Conservation (phyloP, 1,139 yeast species). For the Suhomyces maxii region DNA sequence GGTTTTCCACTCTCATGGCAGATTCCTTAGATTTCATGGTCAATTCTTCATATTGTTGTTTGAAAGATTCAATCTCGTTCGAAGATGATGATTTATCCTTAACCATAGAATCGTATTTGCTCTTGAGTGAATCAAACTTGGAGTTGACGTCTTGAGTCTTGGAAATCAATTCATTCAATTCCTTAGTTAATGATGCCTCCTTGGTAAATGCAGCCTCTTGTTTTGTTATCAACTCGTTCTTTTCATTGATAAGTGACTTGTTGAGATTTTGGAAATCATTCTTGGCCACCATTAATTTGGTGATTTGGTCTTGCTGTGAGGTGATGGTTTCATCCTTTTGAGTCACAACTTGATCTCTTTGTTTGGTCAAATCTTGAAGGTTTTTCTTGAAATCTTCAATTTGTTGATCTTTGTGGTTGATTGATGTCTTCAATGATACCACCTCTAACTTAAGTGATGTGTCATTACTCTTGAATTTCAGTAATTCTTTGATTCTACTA, state of each 20-base stretch:
- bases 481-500: slow-evolving; percentile 30
- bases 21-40: slow-evolving; percentile 67
- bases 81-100: slow-evolving; percentile 49
- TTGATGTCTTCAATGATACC: slow-evolving; percentile 38
- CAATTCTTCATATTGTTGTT: slow-evolving; percentile 78
- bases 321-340: slow-evolving; percentile 28
- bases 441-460: slow-evolving; percentile 45
- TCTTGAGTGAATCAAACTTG: slow-evolving; percentile 51
- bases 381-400: slow-evolving; percentile 44
- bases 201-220: slow-evolving; percentile 41
- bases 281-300: slow-evolving; percentile 44
- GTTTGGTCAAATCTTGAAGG: slow-evolving; percentile 37
- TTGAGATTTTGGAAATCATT: slow-evolving; percentile 43
- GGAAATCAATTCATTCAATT: slow-evolving; percentile 38
- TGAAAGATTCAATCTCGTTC: slow-evolving; percentile 58
- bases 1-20: slow-evolving; percentile 55
- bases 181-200: slow-evolving; percentile 27
- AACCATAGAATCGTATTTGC: slow-evolving; percentile 49
- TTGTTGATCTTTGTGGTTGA: slow-evolving; percentile 50
- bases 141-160: slow-evolving; percentile 55
- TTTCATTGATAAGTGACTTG: slow-evolving; percentile 34
- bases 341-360: slow-evolving; percentile 12
- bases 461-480: slow-evolving; percentile 37
- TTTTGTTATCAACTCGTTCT: slow-evolving; percentile 38
- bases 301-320: slow-evolving; percentile 30